Percentiles rank a stretch among this genome's conserved stretches.
Conservation (phyloP, 1,139 yeast species). For the Entelexis paramagnoliae region DNA sequence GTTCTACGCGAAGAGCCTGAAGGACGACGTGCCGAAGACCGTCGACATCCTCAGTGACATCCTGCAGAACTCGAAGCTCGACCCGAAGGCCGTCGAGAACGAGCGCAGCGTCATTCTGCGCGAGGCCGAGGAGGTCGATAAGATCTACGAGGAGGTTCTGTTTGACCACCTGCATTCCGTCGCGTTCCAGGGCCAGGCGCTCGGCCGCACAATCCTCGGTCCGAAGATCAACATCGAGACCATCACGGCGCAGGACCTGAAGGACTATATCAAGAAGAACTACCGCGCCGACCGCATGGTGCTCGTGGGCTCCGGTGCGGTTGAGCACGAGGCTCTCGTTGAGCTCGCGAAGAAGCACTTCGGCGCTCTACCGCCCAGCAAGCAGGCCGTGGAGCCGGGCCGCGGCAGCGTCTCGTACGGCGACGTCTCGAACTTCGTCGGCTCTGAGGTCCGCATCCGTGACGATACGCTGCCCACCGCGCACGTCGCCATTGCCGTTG, state of each 20-base stretch:
- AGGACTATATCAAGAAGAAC: conserved; percentile 68
- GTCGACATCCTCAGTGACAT: conserved; percentile 86
- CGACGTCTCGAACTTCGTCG: conserved; percentile 68
- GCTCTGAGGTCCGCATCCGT: conserved; percentile 76
- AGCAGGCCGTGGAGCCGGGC: conserved; percentile 59
- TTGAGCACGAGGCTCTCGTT: conserved; percentile 77
- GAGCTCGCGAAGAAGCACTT: conserved; percentile 64
- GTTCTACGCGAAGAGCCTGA: conserved; percentile 81
- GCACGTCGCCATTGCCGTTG: conserved; percentile 89
- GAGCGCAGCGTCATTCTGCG: conserved; percentile 93
- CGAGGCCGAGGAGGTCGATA: conserved; percentile 95
- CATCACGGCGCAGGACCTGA: conserved; percentile 65
- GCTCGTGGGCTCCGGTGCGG: conserved; percentile 88
- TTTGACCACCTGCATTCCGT: conserved; percentile 94
- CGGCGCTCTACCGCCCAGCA: conserved; percentile 54
- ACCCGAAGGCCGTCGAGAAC: conserved; percentile 75
- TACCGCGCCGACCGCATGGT: conserved; percentile 98
- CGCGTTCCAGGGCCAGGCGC: conserved; percentile 79
- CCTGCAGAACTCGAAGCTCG: conserved; percentile 74
- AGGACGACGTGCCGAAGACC: conserved; percentile 69
- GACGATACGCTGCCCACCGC: conserved; percentile 81
- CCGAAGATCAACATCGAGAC: conserved; percentile 82
- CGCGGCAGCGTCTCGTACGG: conserved; percentile 49
- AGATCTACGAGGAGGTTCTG: conserved; percentile 95
- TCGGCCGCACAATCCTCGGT: conserved; percentile 95